Evolutionary conservation across 139 green algal species (phyloP), one percentile per base, ranked within the genome.

Genomic region (Axilococcus clingmanii): DNA sequence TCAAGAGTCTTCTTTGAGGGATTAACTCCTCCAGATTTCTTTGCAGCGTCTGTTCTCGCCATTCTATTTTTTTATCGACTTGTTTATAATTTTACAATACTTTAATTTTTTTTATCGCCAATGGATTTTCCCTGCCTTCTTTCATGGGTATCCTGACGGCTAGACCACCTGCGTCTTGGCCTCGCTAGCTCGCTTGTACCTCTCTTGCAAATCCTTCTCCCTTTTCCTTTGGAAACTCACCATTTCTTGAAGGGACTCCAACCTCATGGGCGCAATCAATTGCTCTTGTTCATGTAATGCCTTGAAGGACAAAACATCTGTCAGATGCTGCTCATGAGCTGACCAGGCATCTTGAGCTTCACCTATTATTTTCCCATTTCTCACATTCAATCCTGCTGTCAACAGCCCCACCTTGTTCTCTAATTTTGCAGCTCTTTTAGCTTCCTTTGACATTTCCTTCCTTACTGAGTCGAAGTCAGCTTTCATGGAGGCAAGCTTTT

Each of bases 391-490:
- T 25, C 65, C 64, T n/a, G 43, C 65, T 2, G 67, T 61, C 4
- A 86, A 17, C 5, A 81, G 28, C 0, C 24, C 31, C 12, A 66
- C 61, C 48, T 86, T 86, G 30, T 76, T 59, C 51, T 91, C 80
- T 48, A 94, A 64, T 74, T 91, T 91, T 30, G 61, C 65, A 11
- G 79, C 82, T 2, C 65, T 62, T 46, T 76, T 69, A 3, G 82
- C 78, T 40, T 87, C 78, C 16, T 65, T 66, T 46, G 80, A 72
- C 85, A 95, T 93, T 66, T 89, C 76, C 4, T 33, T 48, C 5
- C 69, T 65, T 15, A 73, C 71, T 0, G 4, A 20, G 19, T 85
- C 73, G 45, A 83, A 85, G 24, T 85, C 71, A 2, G 49, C 54
- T 60, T 83, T 70, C 34, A 76, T 9, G 4, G 66, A 68, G 5